Conservation (phyloP, 108 stramenopile species). For the Phaeodactylum tricornutum region DNA sequence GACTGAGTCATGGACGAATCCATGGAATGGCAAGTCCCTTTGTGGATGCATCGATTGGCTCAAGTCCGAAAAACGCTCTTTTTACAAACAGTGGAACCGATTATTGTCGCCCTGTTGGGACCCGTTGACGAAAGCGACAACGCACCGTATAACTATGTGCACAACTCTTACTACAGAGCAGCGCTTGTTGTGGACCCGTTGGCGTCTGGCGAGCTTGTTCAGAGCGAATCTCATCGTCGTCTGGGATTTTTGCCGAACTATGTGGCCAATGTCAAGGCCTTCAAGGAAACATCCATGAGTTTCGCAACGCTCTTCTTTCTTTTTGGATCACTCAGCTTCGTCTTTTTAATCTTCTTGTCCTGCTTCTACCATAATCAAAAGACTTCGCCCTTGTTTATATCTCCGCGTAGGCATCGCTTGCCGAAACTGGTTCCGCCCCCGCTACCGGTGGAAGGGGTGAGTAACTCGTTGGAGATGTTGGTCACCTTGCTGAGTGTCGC, state of each 20-base stretch:
- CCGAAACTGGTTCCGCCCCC: constrained; percentile 81
- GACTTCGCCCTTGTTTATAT: constrained; percentile 72
- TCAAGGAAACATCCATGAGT: constrained; percentile 59
- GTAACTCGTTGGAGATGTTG: too few species aligned
- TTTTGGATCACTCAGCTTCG: constrained; percentile 43
- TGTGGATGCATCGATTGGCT: constrained; percentile 59
- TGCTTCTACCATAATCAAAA: constrained; percentile 88
- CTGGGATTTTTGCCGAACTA: constrained; percentile 65
- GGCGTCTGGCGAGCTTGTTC: too few species aligned
- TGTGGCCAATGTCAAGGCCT: constrained; percentile 42
- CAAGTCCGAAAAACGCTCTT: constrained; percentile 57
- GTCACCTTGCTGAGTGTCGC: constrained; percentile 35
- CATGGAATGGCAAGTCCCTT: too few species aligned
- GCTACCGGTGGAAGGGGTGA: constrained; percentile 72
- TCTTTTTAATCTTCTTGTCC: constrained; percentile 58
- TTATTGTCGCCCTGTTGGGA: constrained; percentile 58
- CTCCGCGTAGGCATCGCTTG: constrained; percentile 73
- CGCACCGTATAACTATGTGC: background rate
- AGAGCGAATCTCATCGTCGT: constrained; percentile 32
- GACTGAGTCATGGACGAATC: too few species aligned
- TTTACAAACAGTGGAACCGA: constrained; percentile 56
- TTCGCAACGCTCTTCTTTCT: constrained; percentile 71
- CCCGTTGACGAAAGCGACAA: constrained; percentile 23
- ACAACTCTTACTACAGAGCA: too few species aligned
- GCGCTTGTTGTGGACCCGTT: too few species aligned